These are phyloP conservation scores for Dendryphion nanum DNA, from an alignment of 2,329 filamentous ascomycete genomes.

Conservation along the genomic window DNA sequence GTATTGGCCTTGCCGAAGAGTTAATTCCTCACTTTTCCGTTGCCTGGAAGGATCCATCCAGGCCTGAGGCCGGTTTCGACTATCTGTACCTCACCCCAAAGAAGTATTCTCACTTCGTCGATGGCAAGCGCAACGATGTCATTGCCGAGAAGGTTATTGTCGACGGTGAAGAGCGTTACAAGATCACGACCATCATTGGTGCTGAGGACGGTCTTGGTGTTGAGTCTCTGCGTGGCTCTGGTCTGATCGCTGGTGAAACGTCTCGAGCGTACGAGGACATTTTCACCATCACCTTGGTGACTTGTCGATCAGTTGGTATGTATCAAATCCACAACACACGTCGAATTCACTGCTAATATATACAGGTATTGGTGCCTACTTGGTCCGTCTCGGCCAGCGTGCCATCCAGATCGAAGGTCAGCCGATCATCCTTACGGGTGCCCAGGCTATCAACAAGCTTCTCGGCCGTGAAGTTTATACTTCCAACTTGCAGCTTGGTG, in stretches of 20 bases:
- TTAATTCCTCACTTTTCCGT: constrained; percentile 96
- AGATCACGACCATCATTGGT: constrained; percentile 91
- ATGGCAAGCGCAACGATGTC: constrained; percentile 70
- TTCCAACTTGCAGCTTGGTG: constrained; percentile 97
- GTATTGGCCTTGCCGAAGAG: constrained; percentile 94
- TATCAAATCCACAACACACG: constrained; percentile 3
- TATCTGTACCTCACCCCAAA: constrained; percentile 92
- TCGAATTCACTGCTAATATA: constrained; percentile 36
- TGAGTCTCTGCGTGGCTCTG: constrained; percentile 93
- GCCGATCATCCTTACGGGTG: constrained; percentile 97
- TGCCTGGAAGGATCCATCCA: constrained; percentile 84
- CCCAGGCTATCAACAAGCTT: constrained; percentile 95
- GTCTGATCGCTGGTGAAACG: constrained; percentile 96
- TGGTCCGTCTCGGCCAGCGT: constrained; percentile 96
- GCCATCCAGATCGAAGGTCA: constrained; percentile 98
- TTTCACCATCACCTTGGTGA: constrained; percentile 96
- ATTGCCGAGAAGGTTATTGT: constrained; percentile 86
- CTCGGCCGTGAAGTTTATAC: constrained; percentile 98
- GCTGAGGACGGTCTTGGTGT: constrained; percentile 95
- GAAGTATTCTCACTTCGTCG: constrained; percentile 82
- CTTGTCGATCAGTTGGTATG: constrained; percentile 90
- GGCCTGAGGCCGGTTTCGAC: constrained; percentile 88
- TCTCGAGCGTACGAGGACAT: constrained; percentile 98
- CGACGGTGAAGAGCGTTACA: constrained; percentile 85
- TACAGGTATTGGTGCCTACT: constrained; percentile 92